These are phyloP conservation scores for Zygoascus sp. DNA, from an alignment of 1,139 yeast species.

Conservation along the genomic window DNA sequence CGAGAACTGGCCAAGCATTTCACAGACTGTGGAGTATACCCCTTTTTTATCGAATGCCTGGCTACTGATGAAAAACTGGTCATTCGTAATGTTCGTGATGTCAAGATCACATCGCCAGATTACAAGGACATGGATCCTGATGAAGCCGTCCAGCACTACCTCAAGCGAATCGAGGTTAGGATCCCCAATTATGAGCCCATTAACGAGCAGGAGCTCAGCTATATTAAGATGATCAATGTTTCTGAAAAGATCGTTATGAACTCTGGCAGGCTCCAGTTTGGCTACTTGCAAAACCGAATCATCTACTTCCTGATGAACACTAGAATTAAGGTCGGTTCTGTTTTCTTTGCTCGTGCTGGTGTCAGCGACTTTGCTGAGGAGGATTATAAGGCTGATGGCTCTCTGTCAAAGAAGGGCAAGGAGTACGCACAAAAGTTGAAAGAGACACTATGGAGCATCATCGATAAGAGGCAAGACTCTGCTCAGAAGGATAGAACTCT, in stretches of 20 bases:
- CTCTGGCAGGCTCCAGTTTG: conserved; percentile 60
- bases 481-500: conserved; percentile 5
- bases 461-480: conserved; percentile 25
- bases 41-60: conserved; percentile 81
- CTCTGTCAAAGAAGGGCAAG: conserved; percentile 35
- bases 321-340: conserved; percentile 77
- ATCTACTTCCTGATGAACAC: conserved; percentile 87
- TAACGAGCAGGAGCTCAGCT: conserved; percentile 54
- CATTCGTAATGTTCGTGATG: conserved; percentile 76
- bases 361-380: conserved; percentile 27
- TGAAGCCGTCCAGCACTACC: conserved; percentile 41
- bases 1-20: conserved; percentile 52
- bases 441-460: conserved; percentile 39
- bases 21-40: conserved; percentile 58
- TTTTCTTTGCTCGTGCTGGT: conserved; percentile 71
- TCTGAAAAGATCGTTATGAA: conserved; percentile 83
- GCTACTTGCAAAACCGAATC: conserved; percentile 83
- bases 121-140: conserved; percentile 64
- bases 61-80: conserved; percentile 71
- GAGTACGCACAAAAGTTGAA: conserved; percentile 39
- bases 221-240: conserved; percentile 78
- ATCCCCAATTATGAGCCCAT: conserved; percentile 46
- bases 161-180: conserved; percentile 42
- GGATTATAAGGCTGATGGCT: conserved; percentile 36
- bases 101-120: conserved; percentile 78